These are phyloP conservation scores for Dactylellina drechsleri DNA, from an alignment of 2,329 filamentous ascomycete genomes.

Conservation along the genomic window DNA sequence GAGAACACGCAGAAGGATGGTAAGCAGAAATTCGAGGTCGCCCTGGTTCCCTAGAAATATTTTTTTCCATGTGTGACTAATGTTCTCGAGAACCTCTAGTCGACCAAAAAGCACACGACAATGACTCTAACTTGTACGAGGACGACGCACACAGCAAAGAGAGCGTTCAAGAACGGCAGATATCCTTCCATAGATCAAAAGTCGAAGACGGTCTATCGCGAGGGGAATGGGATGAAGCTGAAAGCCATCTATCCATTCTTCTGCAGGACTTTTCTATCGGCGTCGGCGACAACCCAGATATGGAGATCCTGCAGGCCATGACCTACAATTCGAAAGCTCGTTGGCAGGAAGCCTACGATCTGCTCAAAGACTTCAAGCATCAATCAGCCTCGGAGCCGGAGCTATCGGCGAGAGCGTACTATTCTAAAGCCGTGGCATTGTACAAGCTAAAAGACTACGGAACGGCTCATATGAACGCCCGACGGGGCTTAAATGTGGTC, in stretches of 20 bases:
- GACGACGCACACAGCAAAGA: constrained; percentile 13
- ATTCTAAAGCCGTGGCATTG: constrained; percentile 45
- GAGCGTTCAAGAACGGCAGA: constrained; percentile 27
- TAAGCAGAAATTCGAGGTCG: constrained; percentile 12
- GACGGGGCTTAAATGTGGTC: constrained; percentile 31
- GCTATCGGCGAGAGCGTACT: constrained; percentile 39
- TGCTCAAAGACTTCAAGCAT: constrained; percentile 46
- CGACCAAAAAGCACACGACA: constrained; percentile 4
- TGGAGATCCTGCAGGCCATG: constrained; percentile 44
- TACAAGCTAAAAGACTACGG: constrained; percentile 52
- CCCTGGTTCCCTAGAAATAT: not conserved
- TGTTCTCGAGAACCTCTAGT: not conserved
- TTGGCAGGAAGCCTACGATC: constrained; percentile 42
- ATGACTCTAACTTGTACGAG: not conserved
- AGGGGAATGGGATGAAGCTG: constrained; percentile 42
- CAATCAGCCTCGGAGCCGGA: constrained; percentile 48
- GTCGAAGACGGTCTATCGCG: constrained; percentile 33
- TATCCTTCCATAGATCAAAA: constrained; percentile 42
- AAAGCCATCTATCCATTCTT: constrained; percentile 30
- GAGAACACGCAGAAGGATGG: constrained; percentile 28
- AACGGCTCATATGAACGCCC: constrained; percentile 35
- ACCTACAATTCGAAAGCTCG: constrained; percentile 40
- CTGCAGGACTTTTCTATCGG: constrained; percentile 27
- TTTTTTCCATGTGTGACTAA: not conserved
- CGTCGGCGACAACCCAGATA: constrained; percentile 31